A percentile compares a stretch with the other conserved stretches of the same genome.
phyloP scores from a whole-genome alignment of 2,329 filamentous ascomycete genomes.

The Ophiostoma sp. region DNA sequence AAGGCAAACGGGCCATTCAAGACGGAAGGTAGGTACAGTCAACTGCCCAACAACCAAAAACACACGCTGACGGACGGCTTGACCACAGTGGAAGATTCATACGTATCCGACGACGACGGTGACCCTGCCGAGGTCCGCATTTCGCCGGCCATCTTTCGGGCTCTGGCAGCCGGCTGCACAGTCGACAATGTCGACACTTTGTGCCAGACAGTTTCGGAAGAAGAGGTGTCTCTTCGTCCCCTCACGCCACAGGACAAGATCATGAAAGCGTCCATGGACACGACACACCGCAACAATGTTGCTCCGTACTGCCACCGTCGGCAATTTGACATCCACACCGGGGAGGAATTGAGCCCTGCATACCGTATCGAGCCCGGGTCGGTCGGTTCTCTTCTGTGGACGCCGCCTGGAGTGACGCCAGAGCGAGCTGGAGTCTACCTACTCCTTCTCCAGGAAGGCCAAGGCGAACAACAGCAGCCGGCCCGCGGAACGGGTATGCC shows the following conservation, averaged over 20 bases:
- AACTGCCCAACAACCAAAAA: background rate
- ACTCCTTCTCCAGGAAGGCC: conserved; percentile 14
- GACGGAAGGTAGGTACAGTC: background rate
- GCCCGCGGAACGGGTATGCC: conserved; percentile 30
- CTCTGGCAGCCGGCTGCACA: conserved; percentile 28
- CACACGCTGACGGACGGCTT: background rate
- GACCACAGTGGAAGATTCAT: conserved; percentile 29
- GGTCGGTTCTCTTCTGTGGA: conserved; percentile 23
- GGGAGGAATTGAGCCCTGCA: conserved; percentile 30
- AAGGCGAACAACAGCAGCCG: conserved; percentile 18
- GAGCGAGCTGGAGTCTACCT: conserved; percentile 30
- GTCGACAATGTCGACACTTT: conserved; percentile 23
- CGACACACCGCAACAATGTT: conserved; percentile 17
- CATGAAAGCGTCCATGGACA: conserved; percentile 14
- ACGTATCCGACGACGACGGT: conserved; percentile 46
- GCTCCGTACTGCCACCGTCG: conserved; percentile 22
- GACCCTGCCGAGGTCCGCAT: conserved; percentile 36
- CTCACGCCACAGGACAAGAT: conserved; percentile 28
- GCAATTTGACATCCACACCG: conserved; percentile 35
- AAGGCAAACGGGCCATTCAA: conserved; percentile 22
- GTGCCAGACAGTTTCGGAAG: background rate
- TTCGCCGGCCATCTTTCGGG: conserved; percentile 28
- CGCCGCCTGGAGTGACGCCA: conserved; percentile 28
- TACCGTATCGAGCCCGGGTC: conserved; percentile 27
- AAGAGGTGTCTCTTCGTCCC: conserved; percentile 11